phyloP scores from a whole-genome alignment of 2,329 filamentous ascomycete species.

The Metarhizium rileyi region DNA sequence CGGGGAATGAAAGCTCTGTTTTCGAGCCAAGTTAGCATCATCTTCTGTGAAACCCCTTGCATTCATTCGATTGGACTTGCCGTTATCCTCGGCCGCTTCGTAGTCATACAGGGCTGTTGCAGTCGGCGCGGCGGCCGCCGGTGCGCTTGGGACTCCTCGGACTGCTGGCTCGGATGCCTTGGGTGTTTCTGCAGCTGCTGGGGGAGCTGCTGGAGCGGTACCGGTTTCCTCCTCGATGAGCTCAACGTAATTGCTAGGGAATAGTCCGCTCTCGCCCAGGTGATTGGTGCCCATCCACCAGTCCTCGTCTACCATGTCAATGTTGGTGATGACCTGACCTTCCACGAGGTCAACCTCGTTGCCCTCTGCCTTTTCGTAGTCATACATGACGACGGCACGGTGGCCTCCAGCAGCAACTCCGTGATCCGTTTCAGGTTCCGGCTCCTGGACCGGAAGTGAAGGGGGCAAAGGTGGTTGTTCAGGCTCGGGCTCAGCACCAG shows the following conservation, averaged over 20 bases:
- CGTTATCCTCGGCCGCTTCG: conserved; percentile 92
- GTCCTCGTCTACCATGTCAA: conserved; percentile 95
- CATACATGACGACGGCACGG: conserved; percentile 76
- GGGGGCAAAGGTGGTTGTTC: conserved; percentile 42
- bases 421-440: conserved; percentile 40
- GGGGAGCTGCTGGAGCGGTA: conserved; percentile 16
- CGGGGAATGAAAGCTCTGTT: conserved; percentile 68
- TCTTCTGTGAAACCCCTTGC: neutral
- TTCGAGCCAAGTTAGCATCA: conserved; percentile 23
- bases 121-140: conserved; percentile 43
- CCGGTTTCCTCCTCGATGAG: conserved; percentile 54
- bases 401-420: conserved; percentile 41
- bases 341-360: conserved; percentile 91
- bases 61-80: conserved; percentile 27
- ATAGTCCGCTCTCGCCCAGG: conserved; percentile 75
- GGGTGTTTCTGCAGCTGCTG: conserved; percentile 24
- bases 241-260: conserved; percentile 97
- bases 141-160: conserved; percentile 28
- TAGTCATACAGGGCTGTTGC: conserved; percentile 92
- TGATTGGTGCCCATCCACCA: conserved; percentile 97
- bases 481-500: conserved; percentile 38
- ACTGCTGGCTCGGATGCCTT: conserved; percentile 23
- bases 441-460: conserved; percentile 55
- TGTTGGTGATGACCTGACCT: conserved; percentile 79
- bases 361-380: conserved; percentile 96